Percentiles rank a stretch among this genome's conserved stretches.
Evolutionary conservation across 768 basidiomycete genomes (phyloP).

Genomic region (Phylloporus sp.): DNA sequence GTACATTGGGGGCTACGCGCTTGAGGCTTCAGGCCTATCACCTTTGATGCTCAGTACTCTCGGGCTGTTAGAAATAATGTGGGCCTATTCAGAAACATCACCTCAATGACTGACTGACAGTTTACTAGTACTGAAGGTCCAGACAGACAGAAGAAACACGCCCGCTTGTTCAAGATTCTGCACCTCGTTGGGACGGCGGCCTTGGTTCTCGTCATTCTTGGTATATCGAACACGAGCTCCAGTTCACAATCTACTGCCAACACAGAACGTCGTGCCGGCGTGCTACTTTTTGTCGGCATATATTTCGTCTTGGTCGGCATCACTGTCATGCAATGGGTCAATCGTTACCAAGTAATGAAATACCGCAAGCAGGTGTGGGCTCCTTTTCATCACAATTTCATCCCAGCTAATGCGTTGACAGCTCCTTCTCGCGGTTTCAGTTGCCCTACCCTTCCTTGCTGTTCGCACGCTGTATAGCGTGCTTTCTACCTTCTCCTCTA

Average conservation of each 20-base stretch:
- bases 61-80: conserved; percentile 35
- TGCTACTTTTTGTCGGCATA: conserved; percentile 29
- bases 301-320: conserved; percentile 44
- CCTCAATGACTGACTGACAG: conserved; percentile 1
- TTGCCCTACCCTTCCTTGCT: conserved; percentile 56
- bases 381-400: neutral
- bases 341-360: conserved; percentile 35
- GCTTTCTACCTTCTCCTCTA: conserved; percentile 50
- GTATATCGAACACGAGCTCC: conserved; percentile 21
- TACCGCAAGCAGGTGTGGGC: conserved; percentile 33
- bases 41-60: conserved; percentile 36
- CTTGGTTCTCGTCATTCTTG: conserved; percentile 31
- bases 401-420: conserved; percentile 24
- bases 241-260: conserved; percentile 17
- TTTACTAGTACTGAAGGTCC: conserved; percentile 28
- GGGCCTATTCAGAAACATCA: conserved; percentile 11
- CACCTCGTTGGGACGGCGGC: conserved; percentile 26
- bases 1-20: conserved; percentile 47
- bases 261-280: conserved; percentile 32
- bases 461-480: conserved; percentile 46
- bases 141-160: conserved; percentile 11
- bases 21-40: conserved; percentile 37
- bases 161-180: conserved; percentile 23
- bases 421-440: conserved; percentile 52
- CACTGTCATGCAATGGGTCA: conserved; percentile 48